phyloP scores from a whole-genome alignment of 495 filamentous ascomycete genomes.

The Penicillium odoratum region DNA sequence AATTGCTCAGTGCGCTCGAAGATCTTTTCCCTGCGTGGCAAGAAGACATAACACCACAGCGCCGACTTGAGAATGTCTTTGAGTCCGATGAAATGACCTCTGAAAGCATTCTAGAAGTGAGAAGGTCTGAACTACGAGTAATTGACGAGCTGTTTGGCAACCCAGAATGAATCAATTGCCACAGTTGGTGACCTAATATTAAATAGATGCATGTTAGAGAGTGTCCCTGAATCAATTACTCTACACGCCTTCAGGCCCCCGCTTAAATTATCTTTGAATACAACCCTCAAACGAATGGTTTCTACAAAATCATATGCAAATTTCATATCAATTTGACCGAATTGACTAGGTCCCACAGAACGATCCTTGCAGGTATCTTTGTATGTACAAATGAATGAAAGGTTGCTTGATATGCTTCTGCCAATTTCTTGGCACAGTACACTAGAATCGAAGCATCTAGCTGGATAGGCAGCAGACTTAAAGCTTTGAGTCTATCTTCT shows the following conservation, averaged over 20 bases:
- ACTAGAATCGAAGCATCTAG: no score
- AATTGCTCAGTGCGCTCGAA: not conserved
- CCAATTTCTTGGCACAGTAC: no score
- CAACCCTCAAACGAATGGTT: not conserved
- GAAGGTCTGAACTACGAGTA: not conserved
- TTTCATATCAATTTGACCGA: no score
- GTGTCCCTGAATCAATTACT: no score
- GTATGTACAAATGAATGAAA: no score
- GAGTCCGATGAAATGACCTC: not conserved
- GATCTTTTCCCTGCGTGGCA: not conserved
- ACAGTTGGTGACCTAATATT: no score
- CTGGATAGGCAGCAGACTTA: not conserved
- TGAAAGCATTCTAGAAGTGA: not conserved
- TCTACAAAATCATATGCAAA: not conserved
- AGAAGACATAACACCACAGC: not conserved
- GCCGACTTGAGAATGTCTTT: not conserved
- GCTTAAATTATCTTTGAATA: no score
- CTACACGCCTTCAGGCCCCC: no score
- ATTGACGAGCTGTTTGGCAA: slow-evolving; percentile 3
- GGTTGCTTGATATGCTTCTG: not conserved
- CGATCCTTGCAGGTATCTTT: no score
- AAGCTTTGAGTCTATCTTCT: slow-evolving; percentile 22
- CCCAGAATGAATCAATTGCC: not conserved
- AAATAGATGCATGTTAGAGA: no score
- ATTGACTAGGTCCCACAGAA: no score